Base-by-base conservation (phyloP, 352 stramenopile species). In the Pythium aquatile region DNA sequence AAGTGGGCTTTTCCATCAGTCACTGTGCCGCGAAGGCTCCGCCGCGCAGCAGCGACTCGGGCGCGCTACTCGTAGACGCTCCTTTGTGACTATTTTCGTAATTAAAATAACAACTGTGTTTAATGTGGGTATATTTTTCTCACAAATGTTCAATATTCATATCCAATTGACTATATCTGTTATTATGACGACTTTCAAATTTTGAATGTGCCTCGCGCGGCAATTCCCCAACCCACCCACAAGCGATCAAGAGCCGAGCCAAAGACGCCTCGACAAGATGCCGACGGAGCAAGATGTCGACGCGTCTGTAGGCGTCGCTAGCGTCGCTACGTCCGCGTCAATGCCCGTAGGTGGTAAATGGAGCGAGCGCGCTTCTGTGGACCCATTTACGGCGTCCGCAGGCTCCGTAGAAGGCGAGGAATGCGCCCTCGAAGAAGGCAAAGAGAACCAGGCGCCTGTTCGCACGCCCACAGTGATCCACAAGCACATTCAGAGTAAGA, bases 351-450 rank as follows among this genome's bases (percentile, higher is more conserved):
- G 28, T 3, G 39, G 35, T 28, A 67, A 67, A 33, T 67, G 61
- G 61, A 7, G 30, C 1, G 5, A 28, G 13, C 61, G 61, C 61
- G 61, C 53, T 20, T 61, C 53, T n/a, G 29, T 55, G 24, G 53
- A 67, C 44, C 61, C 61, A 42, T 67, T 67, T 5, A 40, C 61
- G 39, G 11, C 16, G n/a, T 33, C 46, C 20, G 29, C 46, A 49
- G 42, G 11, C 11, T 10, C 47, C 9, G 20, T 44, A 53, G 49
- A 66, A 66, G 29, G 29, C 5, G 17, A 52, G 24, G 47, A n/a
- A 28, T 47, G 6, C 33, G 33, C 7, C 16, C 17, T 4, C 2
- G 30, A 17, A n/a, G 33, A 48, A n/a, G 30, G n/a, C 53, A 32
- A 63, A 5, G 44, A 55, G 16, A 37, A 33, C 40, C 29, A 32